A percentile compares a stretch with the other conserved stretches of the same genome.
Evolutionary conservation across 768 basidiomycete species (phyloP).

Genomic region (Pulveroboletus ravenelii): DNA sequence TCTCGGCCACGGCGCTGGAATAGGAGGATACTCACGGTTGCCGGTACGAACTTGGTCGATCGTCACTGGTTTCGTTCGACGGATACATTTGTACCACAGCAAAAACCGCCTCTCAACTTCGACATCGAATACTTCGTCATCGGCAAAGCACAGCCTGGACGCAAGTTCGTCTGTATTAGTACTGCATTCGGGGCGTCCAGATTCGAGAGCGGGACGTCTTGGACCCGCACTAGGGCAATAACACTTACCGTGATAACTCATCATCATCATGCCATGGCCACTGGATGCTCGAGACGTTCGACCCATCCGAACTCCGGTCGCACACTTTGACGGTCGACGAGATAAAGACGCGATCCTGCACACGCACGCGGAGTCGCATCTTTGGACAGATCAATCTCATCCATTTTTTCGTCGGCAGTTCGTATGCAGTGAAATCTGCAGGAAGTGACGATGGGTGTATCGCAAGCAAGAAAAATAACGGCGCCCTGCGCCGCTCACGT

Average conservation of each 20-base stretch:
- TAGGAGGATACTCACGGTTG: conserved; percentile 6
- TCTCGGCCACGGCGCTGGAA: neutral
- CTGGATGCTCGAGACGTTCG: neutral
- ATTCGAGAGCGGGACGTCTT: neutral
- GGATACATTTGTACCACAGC: conserved; percentile 21
- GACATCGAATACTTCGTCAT: conserved; percentile 18
- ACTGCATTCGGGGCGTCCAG: neutral
- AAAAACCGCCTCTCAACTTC: conserved; percentile 19
- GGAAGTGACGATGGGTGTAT: neutral
- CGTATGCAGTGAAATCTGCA: conserved; percentile 24
- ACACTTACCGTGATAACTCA: conserved; percentile 14
- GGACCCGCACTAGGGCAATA: neutral
- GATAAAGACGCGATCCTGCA: conserved; percentile 7
- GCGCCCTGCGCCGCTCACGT: neutral
- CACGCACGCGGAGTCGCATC: conserved; percentile 20
- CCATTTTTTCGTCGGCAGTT: conserved; percentile 19
- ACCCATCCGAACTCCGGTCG: conserved; percentile 1
- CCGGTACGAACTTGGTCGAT: conserved; percentile 24
- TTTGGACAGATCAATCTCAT: conserved; percentile 18
- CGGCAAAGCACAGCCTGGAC: conserved; percentile 12
- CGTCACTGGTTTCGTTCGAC: conserved; percentile 18
- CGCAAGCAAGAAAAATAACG: neutral
- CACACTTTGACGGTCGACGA: conserved; percentile 11
- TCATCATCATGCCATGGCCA: conserved; percentile 18
- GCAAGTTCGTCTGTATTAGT: neutral